Percentiles rank a stretch among this genome's conserved stretches.
Conservation (phyloP, 2,329 filamentous ascomycete species). For the Fusarium illudens region DNA sequence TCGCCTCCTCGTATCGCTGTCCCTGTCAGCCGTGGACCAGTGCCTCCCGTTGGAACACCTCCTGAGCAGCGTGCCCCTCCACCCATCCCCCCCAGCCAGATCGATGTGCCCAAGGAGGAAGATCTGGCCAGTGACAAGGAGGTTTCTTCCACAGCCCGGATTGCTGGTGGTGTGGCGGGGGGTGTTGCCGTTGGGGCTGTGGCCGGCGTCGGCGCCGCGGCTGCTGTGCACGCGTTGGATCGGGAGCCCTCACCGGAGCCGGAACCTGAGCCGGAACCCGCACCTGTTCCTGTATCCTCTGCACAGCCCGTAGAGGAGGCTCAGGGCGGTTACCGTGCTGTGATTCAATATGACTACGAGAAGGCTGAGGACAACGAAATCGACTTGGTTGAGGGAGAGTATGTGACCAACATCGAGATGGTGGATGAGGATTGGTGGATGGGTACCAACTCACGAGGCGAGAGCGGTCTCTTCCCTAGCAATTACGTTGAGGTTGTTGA, state of each 20-base stretch:
- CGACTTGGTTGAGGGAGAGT: constrained; percentile 86
- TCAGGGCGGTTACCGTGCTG: constrained; percentile 72
- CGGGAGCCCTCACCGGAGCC: constrained; percentile 29
- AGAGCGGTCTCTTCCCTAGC: constrained; percentile 91
- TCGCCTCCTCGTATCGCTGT: constrained; percentile 89
- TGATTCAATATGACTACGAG: constrained; percentile 95
- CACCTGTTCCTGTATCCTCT: constrained; percentile 13
- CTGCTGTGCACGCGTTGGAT: constrained; percentile 40
- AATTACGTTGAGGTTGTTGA: constrained; percentile 94
- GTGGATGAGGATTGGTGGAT: constrained; percentile 99
- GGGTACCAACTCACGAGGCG: constrained; percentile 85
- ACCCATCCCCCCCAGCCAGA: constrained; percentile 69
- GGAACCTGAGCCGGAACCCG: constrained; percentile 2
- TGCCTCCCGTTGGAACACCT: constrained; percentile 61
- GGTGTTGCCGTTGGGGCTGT: constrained; percentile 36
- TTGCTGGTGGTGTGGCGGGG: constrained; percentile 64
- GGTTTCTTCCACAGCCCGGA: constrained; percentile 66
- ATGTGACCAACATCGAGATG: constrained; percentile 93
- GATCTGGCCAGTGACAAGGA: constrained; percentile 72
- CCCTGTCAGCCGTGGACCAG: constrained; percentile 75
- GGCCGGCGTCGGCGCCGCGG: constrained; percentile 31
- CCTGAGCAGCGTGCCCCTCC: constrained; percentile 61
- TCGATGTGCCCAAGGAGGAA: constrained; percentile 71
- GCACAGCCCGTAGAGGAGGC: constrained; percentile 33
- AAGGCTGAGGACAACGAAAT: constrained; percentile 98